A percentile compares a stretch with the other conserved stretches of the same genome.
phyloP scores from a whole-genome alignment of 805 yeast species.

The Nematodospora valgi region DNA sequence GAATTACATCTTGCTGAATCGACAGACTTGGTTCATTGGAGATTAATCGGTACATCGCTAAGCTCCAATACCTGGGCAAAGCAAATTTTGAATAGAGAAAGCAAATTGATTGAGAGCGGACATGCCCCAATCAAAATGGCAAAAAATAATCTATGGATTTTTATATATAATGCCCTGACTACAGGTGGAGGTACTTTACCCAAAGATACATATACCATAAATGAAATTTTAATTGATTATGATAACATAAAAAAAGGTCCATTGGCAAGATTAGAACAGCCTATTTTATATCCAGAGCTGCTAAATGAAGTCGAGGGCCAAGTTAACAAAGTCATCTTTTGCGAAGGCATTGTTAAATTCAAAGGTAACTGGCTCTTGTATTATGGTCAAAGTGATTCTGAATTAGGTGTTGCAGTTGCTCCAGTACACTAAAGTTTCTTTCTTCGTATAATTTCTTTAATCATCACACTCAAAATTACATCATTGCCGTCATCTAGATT shows the following conservation, averaged over 20 bases:
- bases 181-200: slow-evolving; percentile 30
- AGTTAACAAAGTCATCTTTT: slow-evolving; percentile 40
- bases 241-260: slow-evolving; percentile 34
- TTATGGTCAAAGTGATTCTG: slow-evolving; percentile 43
- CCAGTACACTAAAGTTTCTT: slow-evolving; percentile 9
- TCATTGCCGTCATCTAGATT: slow-evolving; percentile 51
- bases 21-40: slow-evolving; percentile 34
- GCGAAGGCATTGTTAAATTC: slow-evolving; percentile 42
- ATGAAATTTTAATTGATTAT: slow-evolving; percentile 41
- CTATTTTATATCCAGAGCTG: slow-evolving; percentile 31
- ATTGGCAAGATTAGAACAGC: slow-evolving; percentile 33
- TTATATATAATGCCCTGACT: slow-evolving; percentile 38
- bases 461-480: slow-evolving; percentile 51
- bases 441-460: slow-evolving; percentile 58
- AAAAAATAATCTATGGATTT: slow-evolving; percentile 30
- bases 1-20: slow-evolving; percentile 35
- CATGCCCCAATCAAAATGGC: slow-evolving; percentile 39
- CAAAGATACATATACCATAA: slow-evolving; percentile 30
- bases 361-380: slow-evolving; percentile 40
- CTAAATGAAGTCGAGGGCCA: slow-evolving; percentile 36
- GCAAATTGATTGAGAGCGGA: slow-evolving; percentile 38
- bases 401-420: slow-evolving; percentile 40
- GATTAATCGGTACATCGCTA: slow-evolving; percentile 11
- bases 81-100: slow-evolving; percentile 28
- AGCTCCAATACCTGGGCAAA: slow-evolving; percentile 22